Percentiles rank a stretch among this genome's conserved stretches.
Conservation (phyloP, 345 rosid genomes). For the Salix arbutifolia region DNA sequence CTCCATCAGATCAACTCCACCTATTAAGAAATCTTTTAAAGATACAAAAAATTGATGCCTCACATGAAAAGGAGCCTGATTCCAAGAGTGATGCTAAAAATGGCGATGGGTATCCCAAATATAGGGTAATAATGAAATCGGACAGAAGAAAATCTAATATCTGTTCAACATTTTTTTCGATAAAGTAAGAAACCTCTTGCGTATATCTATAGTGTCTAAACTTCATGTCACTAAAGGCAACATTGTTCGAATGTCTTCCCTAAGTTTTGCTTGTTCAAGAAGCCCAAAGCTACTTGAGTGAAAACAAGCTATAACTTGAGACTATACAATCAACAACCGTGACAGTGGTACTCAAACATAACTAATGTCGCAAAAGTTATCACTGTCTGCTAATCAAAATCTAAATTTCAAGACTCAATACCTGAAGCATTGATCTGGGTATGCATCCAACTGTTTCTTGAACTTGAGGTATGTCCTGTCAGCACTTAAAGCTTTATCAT, state of each 20-base stretch:
- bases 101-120: no score
- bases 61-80: no score
- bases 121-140: no score
- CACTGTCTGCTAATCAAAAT: background rate
- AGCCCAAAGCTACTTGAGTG: background rate
- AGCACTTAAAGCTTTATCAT: conserved; percentile 71
- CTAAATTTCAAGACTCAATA: conserved; percentile 15
- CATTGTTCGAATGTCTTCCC: background rate
- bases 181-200: background rate
- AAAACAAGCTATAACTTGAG: background rate
- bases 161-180: background rate
- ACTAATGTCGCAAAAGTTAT: background rate
- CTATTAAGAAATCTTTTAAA: no score
- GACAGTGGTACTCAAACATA: background rate
- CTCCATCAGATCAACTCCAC: no score
- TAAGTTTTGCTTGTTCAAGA: background rate
- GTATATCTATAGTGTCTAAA: background rate
- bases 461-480: conserved; percentile 91
- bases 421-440: conserved; percentile 93
- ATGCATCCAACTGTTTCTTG: conserved; percentile 68
- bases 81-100: no score
- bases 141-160: no score
- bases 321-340: background rate
- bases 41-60: no score
- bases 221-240: background rate